phyloP scores from a whole-genome alignment of 352 stramenopile species.

The Phytophthora megakarya region DNA sequence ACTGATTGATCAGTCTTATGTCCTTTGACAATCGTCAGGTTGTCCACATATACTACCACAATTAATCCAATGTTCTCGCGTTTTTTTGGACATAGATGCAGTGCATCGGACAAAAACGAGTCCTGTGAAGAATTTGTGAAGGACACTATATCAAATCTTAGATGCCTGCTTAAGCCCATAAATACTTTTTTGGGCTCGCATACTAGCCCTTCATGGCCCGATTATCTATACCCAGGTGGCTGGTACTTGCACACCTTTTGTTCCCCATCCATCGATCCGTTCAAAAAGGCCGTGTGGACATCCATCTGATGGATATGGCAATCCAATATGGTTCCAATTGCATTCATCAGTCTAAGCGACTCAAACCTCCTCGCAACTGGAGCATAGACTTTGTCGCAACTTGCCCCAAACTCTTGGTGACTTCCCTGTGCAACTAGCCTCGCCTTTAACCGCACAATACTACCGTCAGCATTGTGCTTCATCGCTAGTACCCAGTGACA shows the following conservation, averaged over 20 bases:
- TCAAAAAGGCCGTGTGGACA: neutral
- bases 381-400: neutral
- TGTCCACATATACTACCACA: slow-evolving; percentile 24
- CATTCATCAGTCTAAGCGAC: neutral
- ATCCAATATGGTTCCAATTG: slow-evolving; percentile 3
- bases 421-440: slow-evolving; percentile 6
- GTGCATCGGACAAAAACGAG: no score
- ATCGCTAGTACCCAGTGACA: slow-evolving; percentile 8
- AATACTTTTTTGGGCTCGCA: slow-evolving; percentile 5
- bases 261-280: neutral
- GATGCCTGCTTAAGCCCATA: slow-evolving; percentile 7
- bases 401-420: neutral
- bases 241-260: slow-evolving; percentile 1
- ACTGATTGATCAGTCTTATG: slow-evolving; percentile 15
- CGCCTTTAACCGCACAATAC: neutral
- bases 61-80: no score
- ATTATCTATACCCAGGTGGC: neutral
- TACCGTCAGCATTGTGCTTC: neutral
- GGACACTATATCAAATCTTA: slow-evolving; percentile 1
- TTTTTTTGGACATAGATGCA: no score
- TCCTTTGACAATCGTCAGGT: slow-evolving; percentile 14
- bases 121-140: no score
- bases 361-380: neutral
- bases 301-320: slow-evolving; percentile 10
- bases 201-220: neutral